Base-by-base conservation (phyloP, 164 flowering plant genomes). In the Kalanchoe fedtschenkoi region DNA sequence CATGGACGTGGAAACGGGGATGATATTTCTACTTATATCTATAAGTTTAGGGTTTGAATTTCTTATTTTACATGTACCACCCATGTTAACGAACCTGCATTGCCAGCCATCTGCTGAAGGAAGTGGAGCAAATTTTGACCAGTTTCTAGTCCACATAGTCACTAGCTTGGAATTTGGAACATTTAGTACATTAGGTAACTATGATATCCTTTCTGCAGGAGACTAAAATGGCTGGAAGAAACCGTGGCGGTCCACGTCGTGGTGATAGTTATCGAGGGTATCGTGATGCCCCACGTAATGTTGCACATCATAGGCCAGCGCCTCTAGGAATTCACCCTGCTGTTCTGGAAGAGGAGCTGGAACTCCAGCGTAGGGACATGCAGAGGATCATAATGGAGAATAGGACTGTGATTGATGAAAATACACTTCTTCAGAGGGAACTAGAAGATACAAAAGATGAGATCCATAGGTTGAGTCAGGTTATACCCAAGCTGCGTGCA, bases 271-370 rank as follows among this genome's bases (percentile, higher is more conserved):
- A 58, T 22, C 79, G 72, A 37, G 78, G 71, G 58, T 72, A 60
- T 38, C 75, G 63, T 58, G 72, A 79, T 65, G 80, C 67, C 35
- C 85, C 80, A 17, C 74, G 64, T 8, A 62, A 74, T 54, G 43
- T 67, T 17, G 15, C 76, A 46, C 65, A 28, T 51, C 80, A 71
- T 33, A 79, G 79, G 38, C 78, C 74, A 17, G 70, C 70, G 33
- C 77, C 69, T 32, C 62, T 68, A n/a, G 81, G 80, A 26, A 64
- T 74, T 55, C 80, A 81, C 60, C 83, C 83, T 53, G 75, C 71
- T 1, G 70, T 67, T 34, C 66, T 84, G 72, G 89, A 83, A 68
- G 92, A 86, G 68, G 87, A 82, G 68, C 74, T 86, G 63, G 83
- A 81, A 58, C 66, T 82, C 41, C 84, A 77, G 59, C 76, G 65